Conservation (phyloP, 805 yeast species). For the Huiozyma sinensis region DNA sequence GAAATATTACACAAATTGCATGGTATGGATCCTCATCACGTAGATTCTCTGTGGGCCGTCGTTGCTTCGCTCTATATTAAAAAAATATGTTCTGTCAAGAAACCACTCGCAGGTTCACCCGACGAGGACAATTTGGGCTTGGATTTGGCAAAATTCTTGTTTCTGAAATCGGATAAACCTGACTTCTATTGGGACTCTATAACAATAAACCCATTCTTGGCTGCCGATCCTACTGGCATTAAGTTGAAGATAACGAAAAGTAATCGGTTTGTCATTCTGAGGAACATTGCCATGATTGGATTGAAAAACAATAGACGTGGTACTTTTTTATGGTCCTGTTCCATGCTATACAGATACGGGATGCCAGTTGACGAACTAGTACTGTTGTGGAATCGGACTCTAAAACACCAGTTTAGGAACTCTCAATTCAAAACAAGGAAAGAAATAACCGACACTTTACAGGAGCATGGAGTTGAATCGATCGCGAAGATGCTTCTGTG, state of each 20-base stretch:
- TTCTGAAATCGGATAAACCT: slow-evolving; percentile 5
- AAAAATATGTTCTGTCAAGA: slow-evolving; percentile 3
- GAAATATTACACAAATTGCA: slow-evolving; percentile 16
- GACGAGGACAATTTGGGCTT: background rate
- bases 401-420: slow-evolving; percentile 15
- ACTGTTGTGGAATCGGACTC: slow-evolving; percentile 17
- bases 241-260: slow-evolving; percentile 12
- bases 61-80: slow-evolving; percentile 19
- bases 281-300: slow-evolving; percentile 19
- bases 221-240: slow-evolving; percentile 10
- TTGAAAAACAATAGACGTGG: slow-evolving; percentile 10
- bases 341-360: slow-evolving; percentile 15
- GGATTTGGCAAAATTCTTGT: slow-evolving; percentile 17
- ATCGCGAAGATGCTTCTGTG: slow-evolving; percentile 5
- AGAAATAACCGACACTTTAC: slow-evolving; percentile 3
- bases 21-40: slow-evolving; percentile 13
- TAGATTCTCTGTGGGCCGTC: slow-evolving; percentile 15
- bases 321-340: slow-evolving; percentile 20
- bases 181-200: background rate
- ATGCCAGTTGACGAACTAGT: slow-evolving; percentile 14
- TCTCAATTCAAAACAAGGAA: background rate
- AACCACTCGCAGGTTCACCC: background rate
- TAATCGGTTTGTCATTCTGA: slow-evolving; percentile 16
- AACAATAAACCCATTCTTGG: slow-evolving; percentile 15
- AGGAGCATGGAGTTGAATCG: slow-evolving; percentile 5